Conservation (phyloP, 2,329 filamentous ascomycete genomes). For the Keithomyces neogunnii region DNA sequence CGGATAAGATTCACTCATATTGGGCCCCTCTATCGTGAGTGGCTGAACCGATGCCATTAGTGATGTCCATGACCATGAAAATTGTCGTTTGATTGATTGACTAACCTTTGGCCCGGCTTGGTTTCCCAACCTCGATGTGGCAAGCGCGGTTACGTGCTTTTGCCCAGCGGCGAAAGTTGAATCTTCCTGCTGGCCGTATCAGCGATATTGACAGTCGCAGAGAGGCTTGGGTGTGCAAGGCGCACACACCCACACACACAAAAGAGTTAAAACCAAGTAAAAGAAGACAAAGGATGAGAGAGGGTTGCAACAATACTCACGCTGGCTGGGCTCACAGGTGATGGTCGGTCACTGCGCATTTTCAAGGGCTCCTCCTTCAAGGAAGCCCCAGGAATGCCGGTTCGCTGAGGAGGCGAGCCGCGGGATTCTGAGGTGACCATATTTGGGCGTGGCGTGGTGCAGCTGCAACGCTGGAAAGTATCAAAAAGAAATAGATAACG, state of each 20-base stretch:
- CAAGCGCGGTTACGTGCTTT: constrained; percentile 37
- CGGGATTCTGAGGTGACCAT: constrained; percentile 23
- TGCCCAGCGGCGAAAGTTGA: constrained; percentile 19
- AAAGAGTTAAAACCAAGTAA: background rate
- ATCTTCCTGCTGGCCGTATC: constrained; percentile 12
- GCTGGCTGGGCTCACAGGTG: constrained; percentile 7
- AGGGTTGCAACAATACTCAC: constrained; percentile 10
- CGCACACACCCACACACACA: background rate
- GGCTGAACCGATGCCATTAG: constrained; percentile 25
- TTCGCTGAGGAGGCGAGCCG: constrained; percentile 19
- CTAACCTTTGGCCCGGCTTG: constrained; percentile 45
- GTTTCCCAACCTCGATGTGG: constrained; percentile 47
- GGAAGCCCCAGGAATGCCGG: constrained; percentile 8
- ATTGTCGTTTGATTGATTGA: background rate
- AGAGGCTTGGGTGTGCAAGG: background rate
- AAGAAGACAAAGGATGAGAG: background rate
- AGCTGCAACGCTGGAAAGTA: constrained; percentile 7
- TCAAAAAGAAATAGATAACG: constrained; percentile 11
- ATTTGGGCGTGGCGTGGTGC: constrained; percentile 2
- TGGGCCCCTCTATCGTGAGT: constrained; percentile 19
- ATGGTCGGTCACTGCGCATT: constrained; percentile 8
- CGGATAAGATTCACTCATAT: constrained; percentile 35
- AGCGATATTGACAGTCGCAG: background rate
- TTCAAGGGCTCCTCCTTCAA: constrained; percentile 15
- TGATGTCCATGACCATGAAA: constrained; percentile 9